Conservation (phyloP, 352 stramenopile species). For the Phytophthora sp. region DNA sequence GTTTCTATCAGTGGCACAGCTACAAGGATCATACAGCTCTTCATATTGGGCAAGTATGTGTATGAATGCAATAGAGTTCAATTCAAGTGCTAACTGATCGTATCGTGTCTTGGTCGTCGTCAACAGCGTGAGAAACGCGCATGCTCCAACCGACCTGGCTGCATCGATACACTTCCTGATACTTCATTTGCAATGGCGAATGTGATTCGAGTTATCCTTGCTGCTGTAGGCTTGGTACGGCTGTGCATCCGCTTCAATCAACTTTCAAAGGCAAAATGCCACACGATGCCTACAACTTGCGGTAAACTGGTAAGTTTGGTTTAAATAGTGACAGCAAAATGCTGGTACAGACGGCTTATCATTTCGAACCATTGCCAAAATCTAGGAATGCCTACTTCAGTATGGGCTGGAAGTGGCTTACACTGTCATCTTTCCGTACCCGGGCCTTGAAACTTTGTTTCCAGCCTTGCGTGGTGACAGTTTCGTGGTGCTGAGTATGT, state of each 20-base stretch:
- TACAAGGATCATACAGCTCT: conserved; percentile 43
- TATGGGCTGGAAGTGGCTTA: conserved; percentile 50
- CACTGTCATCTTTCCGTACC: conserved; percentile 56
- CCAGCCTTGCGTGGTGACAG: conserved; percentile 24
- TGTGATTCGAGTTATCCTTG: conserved; percentile 34
- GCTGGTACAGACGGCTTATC: not conserved
- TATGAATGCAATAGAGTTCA: no score
- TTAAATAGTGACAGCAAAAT: not conserved
- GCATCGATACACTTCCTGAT: conserved; percentile 44
- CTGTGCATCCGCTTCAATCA: conserved; percentile 27
- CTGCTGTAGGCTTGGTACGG: conserved; percentile 18
- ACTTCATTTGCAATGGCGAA: conserved; percentile 48
- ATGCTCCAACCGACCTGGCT: conserved; percentile 35
- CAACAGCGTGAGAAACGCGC: conserved; percentile 54
- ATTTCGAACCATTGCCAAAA: not conserved
- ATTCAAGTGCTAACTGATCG: no score
- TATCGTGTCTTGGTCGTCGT: no score
- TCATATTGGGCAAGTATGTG: conserved; percentile 48
- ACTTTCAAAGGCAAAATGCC: conserved; percentile 28
- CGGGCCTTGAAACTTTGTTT: conserved; percentile 49
- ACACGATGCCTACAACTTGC: not conserved
- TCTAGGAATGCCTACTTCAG: conserved; percentile 12
- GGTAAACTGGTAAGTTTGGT: conserved; percentile 20
- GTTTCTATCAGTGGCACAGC: conserved; percentile 46
- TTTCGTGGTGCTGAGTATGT: conserved; percentile 54